Evolutionary conservation across 2,329 filamentous ascomycete species (phyloP).

Genomic region (Atkinsonella texensis): DNA sequence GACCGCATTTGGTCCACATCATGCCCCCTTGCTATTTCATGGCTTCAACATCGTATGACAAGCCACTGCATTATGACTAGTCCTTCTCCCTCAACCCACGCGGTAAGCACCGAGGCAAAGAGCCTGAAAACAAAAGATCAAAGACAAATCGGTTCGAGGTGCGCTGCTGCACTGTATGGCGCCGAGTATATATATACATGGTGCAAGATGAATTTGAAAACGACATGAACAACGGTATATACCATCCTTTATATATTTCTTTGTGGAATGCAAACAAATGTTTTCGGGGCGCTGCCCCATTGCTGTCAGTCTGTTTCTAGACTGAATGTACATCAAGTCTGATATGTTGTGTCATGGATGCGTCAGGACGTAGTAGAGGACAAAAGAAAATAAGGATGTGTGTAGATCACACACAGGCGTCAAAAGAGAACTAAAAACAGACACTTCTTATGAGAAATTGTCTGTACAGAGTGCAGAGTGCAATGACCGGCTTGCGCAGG

Average conservation of each 20-base stretch:
- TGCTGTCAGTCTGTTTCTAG: background rate
- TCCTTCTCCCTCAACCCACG: no score
- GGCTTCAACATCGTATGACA: no score
- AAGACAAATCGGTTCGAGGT: background rate
- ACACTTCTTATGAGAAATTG: background rate
- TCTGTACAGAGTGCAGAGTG: background rate
- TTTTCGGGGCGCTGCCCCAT: background rate
- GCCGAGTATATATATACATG: background rate
- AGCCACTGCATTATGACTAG: no score
- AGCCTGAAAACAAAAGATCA: background rate
- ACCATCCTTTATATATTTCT: background rate
- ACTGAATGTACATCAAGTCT: background rate
- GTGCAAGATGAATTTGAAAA: background rate
- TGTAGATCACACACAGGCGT: background rate
- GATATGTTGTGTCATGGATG: conserved; percentile 4
- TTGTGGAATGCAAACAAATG: background rate
- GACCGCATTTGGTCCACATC: no score
- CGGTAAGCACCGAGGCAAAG: no score
- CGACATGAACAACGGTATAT: background rate
- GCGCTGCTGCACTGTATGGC: background rate
- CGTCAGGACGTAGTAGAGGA: conserved; percentile 6
- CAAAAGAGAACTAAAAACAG: background rate
- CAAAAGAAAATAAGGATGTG: background rate
- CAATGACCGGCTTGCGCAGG: no score
- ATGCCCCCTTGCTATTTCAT: no score